Percentiles rank a stretch among this genome's conserved stretches.
Evolutionary conservation across 495 filamentous ascomycete genomes (phyloP).

Genomic region (Terfezia claveryi): DNA sequence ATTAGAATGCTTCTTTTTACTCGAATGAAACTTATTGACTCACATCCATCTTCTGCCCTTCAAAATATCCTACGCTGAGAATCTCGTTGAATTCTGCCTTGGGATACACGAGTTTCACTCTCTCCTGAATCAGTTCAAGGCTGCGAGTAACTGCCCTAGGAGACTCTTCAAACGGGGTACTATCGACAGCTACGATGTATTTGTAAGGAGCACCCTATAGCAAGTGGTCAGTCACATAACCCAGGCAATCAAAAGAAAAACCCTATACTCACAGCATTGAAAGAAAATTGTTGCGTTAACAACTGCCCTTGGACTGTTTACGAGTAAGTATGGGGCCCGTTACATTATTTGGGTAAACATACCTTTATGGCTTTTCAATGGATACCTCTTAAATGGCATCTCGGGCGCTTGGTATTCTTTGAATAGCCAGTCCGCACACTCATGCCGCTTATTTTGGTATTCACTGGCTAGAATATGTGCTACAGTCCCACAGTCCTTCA

Average conservation of each 20-base stretch:
- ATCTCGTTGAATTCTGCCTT: conserved; percentile 45
- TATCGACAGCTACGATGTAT: conserved; percentile 46
- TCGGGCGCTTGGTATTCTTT: conserved; percentile 33
- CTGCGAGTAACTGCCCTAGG: conserved; percentile 32
- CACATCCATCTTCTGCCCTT: conserved; percentile 45
- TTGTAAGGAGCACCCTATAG: conserved; percentile 61
- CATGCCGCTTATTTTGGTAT: not conserved
- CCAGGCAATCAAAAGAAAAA: not conserved
- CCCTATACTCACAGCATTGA: conserved; percentile 40
- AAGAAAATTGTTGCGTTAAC: conserved; percentile 42
- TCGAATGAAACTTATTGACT: conserved; percentile 14
- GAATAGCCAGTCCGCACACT: conserved; percentile 34
- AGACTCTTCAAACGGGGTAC: conserved; percentile 39
- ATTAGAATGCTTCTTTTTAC: not conserved
- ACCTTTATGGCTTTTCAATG: conserved; percentile 24
- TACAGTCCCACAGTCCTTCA: conserved; percentile 33
- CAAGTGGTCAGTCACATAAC: conserved; percentile 5
- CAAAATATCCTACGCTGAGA: conserved; percentile 53
- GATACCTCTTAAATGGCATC: conserved; percentile 37
- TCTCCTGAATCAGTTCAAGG: conserved; percentile 19
- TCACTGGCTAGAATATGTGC: conserved; percentile 38
- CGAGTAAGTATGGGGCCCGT: not conserved
- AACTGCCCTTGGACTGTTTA: conserved; percentile 24
- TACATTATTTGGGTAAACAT: conserved; percentile 2
- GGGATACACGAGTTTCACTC: conserved; percentile 9